A percentile compares a stretch with the other conserved stretches of the same genome.
Conservation (phyloP, 1,139 yeast species). For the Sugiyamaella sp. region DNA sequence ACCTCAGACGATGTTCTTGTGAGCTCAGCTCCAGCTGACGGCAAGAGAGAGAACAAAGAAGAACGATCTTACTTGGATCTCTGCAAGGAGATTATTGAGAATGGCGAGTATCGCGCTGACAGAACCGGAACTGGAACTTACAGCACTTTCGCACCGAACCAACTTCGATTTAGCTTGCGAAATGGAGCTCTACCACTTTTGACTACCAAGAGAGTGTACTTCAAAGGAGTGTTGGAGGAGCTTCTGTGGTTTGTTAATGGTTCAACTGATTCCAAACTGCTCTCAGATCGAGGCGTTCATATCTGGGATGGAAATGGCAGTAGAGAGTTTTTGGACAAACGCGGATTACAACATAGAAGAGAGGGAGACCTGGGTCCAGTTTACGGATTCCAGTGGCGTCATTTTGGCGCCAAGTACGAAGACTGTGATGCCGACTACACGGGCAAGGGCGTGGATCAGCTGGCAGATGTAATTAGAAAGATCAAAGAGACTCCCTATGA, state of each 20-base stretch:
- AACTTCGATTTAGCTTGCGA: slow-evolving; percentile 75
- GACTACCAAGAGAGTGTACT: slow-evolving; percentile 90
- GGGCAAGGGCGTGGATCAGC: slow-evolving; percentile 89
- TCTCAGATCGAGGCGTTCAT: slow-evolving; percentile 81
- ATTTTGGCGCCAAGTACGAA: slow-evolving; percentile 89
- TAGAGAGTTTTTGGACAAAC: slow-evolving; percentile 79
- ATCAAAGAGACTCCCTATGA: slow-evolving; percentile 89
- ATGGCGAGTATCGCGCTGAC: slow-evolving; percentile 91
- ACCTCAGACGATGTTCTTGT: not conserved
- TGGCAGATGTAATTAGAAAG: slow-evolving; percentile 75
- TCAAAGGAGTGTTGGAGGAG: slow-evolving; percentile 87
- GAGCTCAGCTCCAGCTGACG: not conserved
- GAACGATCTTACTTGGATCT: slow-evolving; percentile 88
- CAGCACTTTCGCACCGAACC: slow-evolving; percentile 94
- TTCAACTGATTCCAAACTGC: slow-evolving; percentile 79
- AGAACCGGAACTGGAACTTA: slow-evolving; percentile 97
- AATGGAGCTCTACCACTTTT: slow-evolving; percentile 79
- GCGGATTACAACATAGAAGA: slow-evolving; percentile 78
- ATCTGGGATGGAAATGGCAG: slow-evolving; percentile 99
- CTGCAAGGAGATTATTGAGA: slow-evolving; percentile 70
- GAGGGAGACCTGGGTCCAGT: slow-evolving; percentile 98
- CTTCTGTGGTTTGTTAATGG: slow-evolving; percentile 92
- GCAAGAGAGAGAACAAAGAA: slow-evolving; percentile 42
- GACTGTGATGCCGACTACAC: slow-evolving; percentile 87
- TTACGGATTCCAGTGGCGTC: slow-evolving; percentile 99